Conservation (phyloP, 2,329 filamentous ascomycete genomes). For the Trichoderma sp. region DNA sequence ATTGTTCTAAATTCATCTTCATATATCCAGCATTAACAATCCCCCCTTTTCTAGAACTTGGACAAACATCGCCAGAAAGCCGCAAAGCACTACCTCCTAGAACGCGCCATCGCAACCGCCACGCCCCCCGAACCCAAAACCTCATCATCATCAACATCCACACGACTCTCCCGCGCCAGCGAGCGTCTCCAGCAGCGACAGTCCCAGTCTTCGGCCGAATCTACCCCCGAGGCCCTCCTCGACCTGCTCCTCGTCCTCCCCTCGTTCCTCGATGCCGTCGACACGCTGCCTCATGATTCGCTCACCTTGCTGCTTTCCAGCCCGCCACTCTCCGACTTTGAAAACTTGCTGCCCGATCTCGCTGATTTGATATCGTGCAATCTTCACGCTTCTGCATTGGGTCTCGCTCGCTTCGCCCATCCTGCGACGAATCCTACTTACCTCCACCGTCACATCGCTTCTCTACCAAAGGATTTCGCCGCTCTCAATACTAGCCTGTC, state of each 20-base stretch:
- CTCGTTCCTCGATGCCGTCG: slow-evolving; percentile 41
- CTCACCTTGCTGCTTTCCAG: slow-evolving; percentile 46
- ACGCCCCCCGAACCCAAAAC: slow-evolving; percentile 31
- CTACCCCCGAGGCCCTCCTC: slow-evolving; percentile 45
- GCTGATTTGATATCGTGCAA: slow-evolving; percentile 45
- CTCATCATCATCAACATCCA: slow-evolving; percentile 23
- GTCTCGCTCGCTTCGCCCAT: slow-evolving; percentile 47
- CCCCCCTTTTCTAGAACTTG: slow-evolving; percentile 43
- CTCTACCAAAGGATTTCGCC: slow-evolving; percentile 42
- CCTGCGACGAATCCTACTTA: slow-evolving; percentile 53
- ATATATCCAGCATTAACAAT: not conserved
- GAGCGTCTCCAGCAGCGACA: slow-evolving; percentile 21
- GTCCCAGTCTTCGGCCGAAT: slow-evolving; percentile 19
- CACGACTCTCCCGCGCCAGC: slow-evolving; percentile 18
- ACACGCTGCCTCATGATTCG: slow-evolving; percentile 37
- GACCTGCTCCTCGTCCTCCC: slow-evolving; percentile 56
- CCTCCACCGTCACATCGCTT: slow-evolving; percentile 56
- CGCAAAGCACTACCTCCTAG: slow-evolving; percentile 51
- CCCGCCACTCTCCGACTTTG: slow-evolving; percentile 49
- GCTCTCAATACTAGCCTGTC: slow-evolving; percentile 36
- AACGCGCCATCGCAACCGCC: slow-evolving; percentile 48
- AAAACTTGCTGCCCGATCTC: slow-evolving; percentile 47
- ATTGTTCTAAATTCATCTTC: not conserved
- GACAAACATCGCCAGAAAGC: slow-evolving; percentile 45
- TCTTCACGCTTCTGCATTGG: slow-evolving; percentile 49